Evolutionary conservation across 139 green algal species (phyloP).

Genomic region (Dunaliella primolecta): DNA sequence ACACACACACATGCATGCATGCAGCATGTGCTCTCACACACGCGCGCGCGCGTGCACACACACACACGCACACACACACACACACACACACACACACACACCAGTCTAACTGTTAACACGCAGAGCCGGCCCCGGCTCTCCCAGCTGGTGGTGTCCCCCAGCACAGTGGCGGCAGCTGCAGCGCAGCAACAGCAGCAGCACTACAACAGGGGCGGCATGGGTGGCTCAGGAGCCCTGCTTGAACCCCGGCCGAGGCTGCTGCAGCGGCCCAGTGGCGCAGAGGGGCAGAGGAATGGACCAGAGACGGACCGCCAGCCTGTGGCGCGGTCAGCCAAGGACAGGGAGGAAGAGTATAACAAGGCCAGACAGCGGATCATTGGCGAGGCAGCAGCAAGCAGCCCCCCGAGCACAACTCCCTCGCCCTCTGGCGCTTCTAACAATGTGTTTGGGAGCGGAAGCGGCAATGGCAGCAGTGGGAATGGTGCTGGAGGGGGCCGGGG

Average conservation of each 20-base stretch:
- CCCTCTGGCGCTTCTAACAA: not conserved
- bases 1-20: not conserved
- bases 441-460: not conserved
- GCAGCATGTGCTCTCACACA: too few species aligned
- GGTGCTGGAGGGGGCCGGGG: not conserved
- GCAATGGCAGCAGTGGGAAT: too few species aligned
- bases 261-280: not conserved
- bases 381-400: not conserved
- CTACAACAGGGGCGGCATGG: not conserved
- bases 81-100: not conserved
- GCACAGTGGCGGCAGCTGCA: not conserved
- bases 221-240: not conserved
- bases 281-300: not conserved
- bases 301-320: not conserved
- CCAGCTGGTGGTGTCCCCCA: not conserved
- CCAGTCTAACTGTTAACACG: not conserved
- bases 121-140: constrained; percentile 4
- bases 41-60: not conserved
- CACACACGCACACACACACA: not conserved
- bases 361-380: constrained; percentile 7
- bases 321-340: constrained; percentile 2
- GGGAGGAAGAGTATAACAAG: constrained; percentile 18
- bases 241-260: constrained; percentile 1
- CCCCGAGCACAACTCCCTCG: not conserved
- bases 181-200: not conserved